Percentiles rank a stretch among this genome's conserved stretches.
Conservation (phyloP, 2,329 filamentous ascomycete genomes). For the Phaeosphaeriaceae sp. region DNA sequence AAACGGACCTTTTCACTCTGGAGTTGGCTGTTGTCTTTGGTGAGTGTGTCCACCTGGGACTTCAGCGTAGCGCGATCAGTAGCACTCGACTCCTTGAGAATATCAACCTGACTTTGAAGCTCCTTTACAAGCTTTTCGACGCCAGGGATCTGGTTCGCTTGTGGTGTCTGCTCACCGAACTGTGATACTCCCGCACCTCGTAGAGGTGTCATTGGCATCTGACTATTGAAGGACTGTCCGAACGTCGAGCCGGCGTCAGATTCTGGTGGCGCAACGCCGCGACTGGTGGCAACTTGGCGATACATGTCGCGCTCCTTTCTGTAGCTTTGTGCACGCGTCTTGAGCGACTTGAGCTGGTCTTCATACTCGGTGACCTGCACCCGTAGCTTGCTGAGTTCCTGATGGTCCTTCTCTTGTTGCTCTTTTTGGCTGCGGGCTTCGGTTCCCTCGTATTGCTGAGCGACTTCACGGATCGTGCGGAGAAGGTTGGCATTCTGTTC, state of each 20-base stretch:
- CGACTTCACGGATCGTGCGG: constrained; percentile 81
- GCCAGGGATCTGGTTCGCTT: constrained; percentile 67
- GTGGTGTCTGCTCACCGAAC: constrained; percentile 54
- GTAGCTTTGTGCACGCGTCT: constrained; percentile 87
- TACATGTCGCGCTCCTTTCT: constrained; percentile 98
- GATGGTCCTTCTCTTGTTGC: constrained; percentile 63
- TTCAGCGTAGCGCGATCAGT: constrained; percentile 83
- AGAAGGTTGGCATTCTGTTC: constrained; percentile 86
- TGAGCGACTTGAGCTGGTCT: constrained; percentile 83
- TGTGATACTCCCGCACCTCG: constrained; percentile 46
- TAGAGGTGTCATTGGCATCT: constrained; percentile 49
- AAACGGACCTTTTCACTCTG: constrained; percentile 82
- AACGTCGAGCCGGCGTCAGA: constrained; percentile 24
- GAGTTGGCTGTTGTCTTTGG: constrained; percentile 80
- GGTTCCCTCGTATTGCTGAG: constrained; percentile 88
- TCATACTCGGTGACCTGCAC: constrained; percentile 78
- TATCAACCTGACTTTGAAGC: constrained; percentile 87
- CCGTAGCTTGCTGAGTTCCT: constrained; percentile 76
- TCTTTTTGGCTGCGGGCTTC: constrained; percentile 72
- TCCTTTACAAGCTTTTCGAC: constrained; percentile 83
- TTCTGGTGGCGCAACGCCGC: constrained; percentile 63
- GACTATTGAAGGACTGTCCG: constrained; percentile 28
- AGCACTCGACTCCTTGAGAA: constrained; percentile 83
- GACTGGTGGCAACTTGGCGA: constrained; percentile 87
- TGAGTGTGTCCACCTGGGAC: constrained; percentile 81